A percentile compares a stretch with the other conserved stretches of the same genome.
Evolutionary conservation across 129 eudicot genomes (phyloP).

Genomic region (Tanacetum coccineum): DNA sequence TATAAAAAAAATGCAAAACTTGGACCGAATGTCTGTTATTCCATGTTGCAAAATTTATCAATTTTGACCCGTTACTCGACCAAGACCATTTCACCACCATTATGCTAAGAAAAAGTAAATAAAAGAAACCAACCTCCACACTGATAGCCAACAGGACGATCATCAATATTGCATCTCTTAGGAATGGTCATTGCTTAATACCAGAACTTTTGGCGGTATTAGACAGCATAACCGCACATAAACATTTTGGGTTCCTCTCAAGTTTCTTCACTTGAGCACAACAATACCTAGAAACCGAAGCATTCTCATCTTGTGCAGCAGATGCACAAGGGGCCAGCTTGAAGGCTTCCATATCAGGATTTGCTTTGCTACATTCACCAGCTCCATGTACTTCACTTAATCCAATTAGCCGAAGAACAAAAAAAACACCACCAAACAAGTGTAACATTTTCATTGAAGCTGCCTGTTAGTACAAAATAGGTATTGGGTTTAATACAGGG

Average conservation of each 20-base stretch:
- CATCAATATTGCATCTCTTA: slow-evolving; percentile 63
- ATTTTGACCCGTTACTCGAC: neutral
- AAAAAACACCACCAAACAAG: slow-evolving; percentile 25
- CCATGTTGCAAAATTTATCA: neutral
- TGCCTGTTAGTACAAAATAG: too few relatives aligned
- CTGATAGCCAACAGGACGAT: slow-evolving; percentile 72
- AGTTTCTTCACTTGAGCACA: slow-evolving; percentile 51
- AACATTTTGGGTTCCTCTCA: slow-evolving; percentile 55
- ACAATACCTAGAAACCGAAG: slow-evolving; percentile 42
- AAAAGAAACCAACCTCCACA: slow-evolving; percentile 55
- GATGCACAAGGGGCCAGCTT: slow-evolving; percentile 54
- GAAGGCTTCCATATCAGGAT: slow-evolving; percentile 55
- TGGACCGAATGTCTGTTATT: neutral
- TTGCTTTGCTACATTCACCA: slow-evolving; percentile 50
- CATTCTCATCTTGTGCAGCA: slow-evolving; percentile 50
- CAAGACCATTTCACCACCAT: neutral
- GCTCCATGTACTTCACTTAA: slow-evolving; percentile 41
- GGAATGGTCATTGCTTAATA: slow-evolving; percentile 62
- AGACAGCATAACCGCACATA: slow-evolving; percentile 74
- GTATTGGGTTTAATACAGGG: too few relatives aligned
- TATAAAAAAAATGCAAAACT: neutral
- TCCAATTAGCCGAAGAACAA: slow-evolving; percentile 31
- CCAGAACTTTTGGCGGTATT: slow-evolving; percentile 57
- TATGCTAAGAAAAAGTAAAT: neutral
- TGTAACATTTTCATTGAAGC: slow-evolving; percentile 33